These are phyloP conservation scores for Phytopythium kandeliae DNA, from an alignment of 352 stramenopile genomes.

Conservation along the genomic window DNA sequence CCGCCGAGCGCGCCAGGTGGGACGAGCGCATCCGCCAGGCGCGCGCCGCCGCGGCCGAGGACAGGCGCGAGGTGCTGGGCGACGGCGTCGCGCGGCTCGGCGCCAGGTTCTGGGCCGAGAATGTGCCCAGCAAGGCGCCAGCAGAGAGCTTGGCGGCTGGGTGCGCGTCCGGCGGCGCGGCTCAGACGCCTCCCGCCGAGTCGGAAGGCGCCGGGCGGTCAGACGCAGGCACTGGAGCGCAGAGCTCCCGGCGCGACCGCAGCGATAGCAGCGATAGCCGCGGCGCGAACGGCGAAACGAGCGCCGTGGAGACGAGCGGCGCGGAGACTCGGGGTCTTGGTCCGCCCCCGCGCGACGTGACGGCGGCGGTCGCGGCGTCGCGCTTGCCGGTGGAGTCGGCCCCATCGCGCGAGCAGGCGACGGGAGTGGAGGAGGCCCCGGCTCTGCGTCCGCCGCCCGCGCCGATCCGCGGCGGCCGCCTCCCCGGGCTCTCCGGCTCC, in stretches of 20 bases:
- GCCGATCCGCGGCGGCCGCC: neutral
- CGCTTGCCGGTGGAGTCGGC: neutral
- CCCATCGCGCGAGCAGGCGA: neutral
- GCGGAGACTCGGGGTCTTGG: neutral
- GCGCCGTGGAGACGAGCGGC: no score
- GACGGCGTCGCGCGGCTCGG: slow-evolving; percentile 39
- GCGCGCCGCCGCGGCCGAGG: slow-evolving; percentile 31
- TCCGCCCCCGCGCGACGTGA: neutral
- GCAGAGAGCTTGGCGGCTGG: neutral
- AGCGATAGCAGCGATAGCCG: neutral
- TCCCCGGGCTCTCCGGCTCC: neutral
- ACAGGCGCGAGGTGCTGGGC: slow-evolving; percentile 28
- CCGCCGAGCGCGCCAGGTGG: slow-evolving; percentile 43
- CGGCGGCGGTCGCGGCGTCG: neutral
- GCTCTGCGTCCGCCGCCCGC: neutral
- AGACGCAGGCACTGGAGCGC: no score
- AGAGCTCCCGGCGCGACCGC: neutral
- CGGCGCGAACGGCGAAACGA: neutral
- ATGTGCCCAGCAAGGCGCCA: neutral
- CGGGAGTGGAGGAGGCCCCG: neutral
- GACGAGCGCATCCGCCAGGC: slow-evolving; percentile 51
- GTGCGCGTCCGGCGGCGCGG: no score
- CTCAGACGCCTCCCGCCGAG: no score
- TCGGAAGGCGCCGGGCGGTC: no score
- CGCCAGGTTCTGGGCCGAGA: slow-evolving; percentile 42